Conservation (phyloP, 23 red algal genomes). For the Gracilariopsis chorda region DNA sequence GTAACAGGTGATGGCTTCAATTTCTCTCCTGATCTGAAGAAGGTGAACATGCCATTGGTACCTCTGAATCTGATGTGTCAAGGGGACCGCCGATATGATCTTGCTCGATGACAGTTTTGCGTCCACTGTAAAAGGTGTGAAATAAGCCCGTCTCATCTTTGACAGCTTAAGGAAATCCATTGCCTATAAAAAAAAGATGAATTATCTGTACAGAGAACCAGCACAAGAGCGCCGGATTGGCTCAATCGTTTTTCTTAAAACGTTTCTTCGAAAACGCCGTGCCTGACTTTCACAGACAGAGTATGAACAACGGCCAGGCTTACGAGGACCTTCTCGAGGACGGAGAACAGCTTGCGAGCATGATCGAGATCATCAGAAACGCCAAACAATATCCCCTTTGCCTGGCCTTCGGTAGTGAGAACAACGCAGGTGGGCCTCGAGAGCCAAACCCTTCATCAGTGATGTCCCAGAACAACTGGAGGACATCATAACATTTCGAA, state of each 20-base stretch:
- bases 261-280: background rate
- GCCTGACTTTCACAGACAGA: background rate
- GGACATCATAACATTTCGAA: no score
- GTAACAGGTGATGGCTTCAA: constrained; percentile 96
- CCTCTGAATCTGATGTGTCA: constrained; percentile 80
- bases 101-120: constrained; percentile 93
- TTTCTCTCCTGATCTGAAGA: constrained; percentile 89
- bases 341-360: background rate
- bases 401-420: constrained; percentile 10
- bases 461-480: no score
- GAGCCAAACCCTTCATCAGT: no score
- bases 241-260: background rate
- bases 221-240: constrained; percentile 51
- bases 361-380: constrained; percentile 47
- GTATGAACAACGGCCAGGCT: background rate
- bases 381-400: constrained; percentile 8
- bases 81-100: constrained; percentile 92
- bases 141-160: constrained; percentile 92
- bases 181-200: constrained; percentile 76
- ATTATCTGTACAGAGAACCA: constrained; percentile 69
- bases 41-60: constrained; percentile 93
- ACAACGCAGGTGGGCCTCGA: no score
- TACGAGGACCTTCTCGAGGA: background rate
- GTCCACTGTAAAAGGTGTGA: constrained; percentile 80
- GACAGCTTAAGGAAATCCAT: constrained; percentile 92